Conservation (phyloP, 345 rosid genomes). For the Arabis hirsuta region DNA sequence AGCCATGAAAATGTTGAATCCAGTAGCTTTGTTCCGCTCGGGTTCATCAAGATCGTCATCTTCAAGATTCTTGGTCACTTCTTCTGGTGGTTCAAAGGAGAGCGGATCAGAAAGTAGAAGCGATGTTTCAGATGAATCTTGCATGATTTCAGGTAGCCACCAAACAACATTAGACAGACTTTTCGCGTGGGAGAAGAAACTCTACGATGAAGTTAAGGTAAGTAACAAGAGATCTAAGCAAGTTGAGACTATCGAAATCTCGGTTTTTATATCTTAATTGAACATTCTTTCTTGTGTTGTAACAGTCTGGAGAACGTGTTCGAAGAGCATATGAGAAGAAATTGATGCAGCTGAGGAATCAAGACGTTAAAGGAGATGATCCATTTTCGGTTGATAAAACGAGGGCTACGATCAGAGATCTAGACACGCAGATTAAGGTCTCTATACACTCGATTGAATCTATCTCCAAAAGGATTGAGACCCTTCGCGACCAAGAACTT, state of each 20-base stretch:
- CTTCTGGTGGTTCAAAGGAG: conserved; percentile 64
- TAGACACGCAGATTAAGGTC: conserved; percentile 80
- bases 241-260: not conserved
- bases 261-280: not conserved
- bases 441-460: conserved; percentile 91
- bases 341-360: conserved; percentile 70
- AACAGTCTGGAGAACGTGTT: conserved; percentile 82
- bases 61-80: conserved; percentile 67
- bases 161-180: conserved; percentile 84
- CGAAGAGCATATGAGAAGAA: conserved; percentile 90
- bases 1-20: conserved; percentile 93
- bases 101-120: conserved; percentile 52
- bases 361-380: conserved; percentile 86
- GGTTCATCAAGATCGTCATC: conserved; percentile 90
- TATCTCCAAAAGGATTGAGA: conserved; percentile 84
- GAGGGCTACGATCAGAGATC: conserved; percentile 69
- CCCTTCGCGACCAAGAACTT: conserved; percentile 90
- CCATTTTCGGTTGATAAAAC: conserved; percentile 73
- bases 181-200: conserved; percentile 97
- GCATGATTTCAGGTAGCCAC: conserved; percentile 71
- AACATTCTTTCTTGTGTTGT: not conserved
- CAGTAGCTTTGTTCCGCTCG: conserved; percentile 86
- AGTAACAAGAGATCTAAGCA: conserved; percentile 13
- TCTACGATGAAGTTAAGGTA: conserved; percentile 92
- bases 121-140: conserved; percentile 53